Conservation (phyloP, 2,329 filamentous ascomycete genomes). For the Paraphaeosphaeria minitans region DNA sequence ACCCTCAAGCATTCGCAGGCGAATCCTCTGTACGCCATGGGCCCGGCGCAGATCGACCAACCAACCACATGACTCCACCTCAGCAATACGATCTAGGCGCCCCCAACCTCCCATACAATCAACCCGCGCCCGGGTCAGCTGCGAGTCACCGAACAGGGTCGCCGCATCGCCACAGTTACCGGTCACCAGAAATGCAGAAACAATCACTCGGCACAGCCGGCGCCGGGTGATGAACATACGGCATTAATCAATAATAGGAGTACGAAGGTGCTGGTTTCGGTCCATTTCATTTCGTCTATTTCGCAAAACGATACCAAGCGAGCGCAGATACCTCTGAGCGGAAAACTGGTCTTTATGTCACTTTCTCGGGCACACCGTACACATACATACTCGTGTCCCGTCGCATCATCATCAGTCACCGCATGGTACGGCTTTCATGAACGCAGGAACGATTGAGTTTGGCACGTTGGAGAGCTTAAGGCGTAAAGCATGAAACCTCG, state of each 20-base stretch:
- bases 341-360: slow-evolving; percentile 14
- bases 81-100: slow-evolving; percentile 38
- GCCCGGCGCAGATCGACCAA: slow-evolving; percentile 34
- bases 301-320: slow-evolving; percentile 23
- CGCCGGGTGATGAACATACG: slow-evolving; percentile 31
- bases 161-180: slow-evolving; percentile 47
- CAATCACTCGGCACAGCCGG: slow-evolving; percentile 45
- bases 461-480: slow-evolving; percentile 6
- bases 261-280: slow-evolving; percentile 25
- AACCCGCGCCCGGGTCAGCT: slow-evolving; percentile 38
- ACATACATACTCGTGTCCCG: slow-evolving; percentile 8
- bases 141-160: slow-evolving; percentile 44
- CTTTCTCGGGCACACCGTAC: slow-evolving; percentile 8
- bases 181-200: slow-evolving; percentile 43
- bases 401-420: slow-evolving; percentile 14
- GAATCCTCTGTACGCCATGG: slow-evolving; percentile 84
- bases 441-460: slow-evolving; percentile 17
- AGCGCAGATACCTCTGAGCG: slow-evolving; percentile 16
- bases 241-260: slow-evolving; percentile 27
- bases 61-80: slow-evolving; percentile 34
- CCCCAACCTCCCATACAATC: slow-evolving; percentile 42
- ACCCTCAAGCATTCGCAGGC: slow-evolving; percentile 81
- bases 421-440: slow-evolving; percentile 18
- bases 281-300: slow-evolving; percentile 18
- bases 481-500: slow-evolving; percentile 10